These are phyloP conservation scores for Hevea brasiliensis DNA, from an alignment of 345 rosid species.

Conservation along the genomic window DNA sequence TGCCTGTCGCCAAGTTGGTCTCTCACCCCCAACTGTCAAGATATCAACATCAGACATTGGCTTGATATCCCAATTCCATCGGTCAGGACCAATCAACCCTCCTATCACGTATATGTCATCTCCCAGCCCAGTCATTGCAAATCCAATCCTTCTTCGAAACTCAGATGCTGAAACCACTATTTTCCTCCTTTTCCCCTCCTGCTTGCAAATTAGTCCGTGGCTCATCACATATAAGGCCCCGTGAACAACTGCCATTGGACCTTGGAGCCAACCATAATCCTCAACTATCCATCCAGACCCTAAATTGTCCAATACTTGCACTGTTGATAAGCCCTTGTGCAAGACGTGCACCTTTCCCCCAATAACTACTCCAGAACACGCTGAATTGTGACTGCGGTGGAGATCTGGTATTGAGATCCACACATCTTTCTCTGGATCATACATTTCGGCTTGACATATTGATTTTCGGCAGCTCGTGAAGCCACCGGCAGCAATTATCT, in stretches of 20 bases:
- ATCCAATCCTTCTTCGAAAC: slow-evolving; percentile 79
- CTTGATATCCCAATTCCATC: slow-evolving; percentile 75
- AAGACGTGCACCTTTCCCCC: slow-evolving; percentile 73
- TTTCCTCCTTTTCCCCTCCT: slow-evolving; percentile 54
- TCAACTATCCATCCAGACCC: slow-evolving; percentile 69
- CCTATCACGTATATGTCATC: slow-evolving; percentile 78
- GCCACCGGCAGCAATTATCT: slow-evolving; percentile 89
- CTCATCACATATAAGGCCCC: slow-evolving; percentile 70
- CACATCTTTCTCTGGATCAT: slow-evolving; percentile 73
- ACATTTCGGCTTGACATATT: slow-evolving; percentile 88
- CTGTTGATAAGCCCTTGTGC: slow-evolving; percentile 85
- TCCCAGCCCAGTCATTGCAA: slow-evolving; percentile 69
- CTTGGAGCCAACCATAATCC: slow-evolving; percentile 84
- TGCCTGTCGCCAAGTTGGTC: slow-evolving; percentile 73
- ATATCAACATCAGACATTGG: slow-evolving; percentile 72
- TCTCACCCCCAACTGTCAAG: slow-evolving; percentile 59
- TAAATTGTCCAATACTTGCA: slow-evolving; percentile 70
- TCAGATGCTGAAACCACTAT: slow-evolving; percentile 70
- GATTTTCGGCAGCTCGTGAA: slow-evolving; percentile 88
- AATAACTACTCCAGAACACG: slow-evolving; percentile 77
- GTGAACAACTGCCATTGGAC: slow-evolving; percentile 80
- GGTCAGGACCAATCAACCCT: slow-evolving; percentile 90
- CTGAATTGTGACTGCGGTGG: slow-evolving; percentile 81
- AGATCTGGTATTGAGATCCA: slow-evolving; percentile 87
- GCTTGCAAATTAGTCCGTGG: slow-evolving; percentile 63